Base-by-base conservation (phyloP, 768 basidiomycete species). In the Lactarius quietus region DNA sequence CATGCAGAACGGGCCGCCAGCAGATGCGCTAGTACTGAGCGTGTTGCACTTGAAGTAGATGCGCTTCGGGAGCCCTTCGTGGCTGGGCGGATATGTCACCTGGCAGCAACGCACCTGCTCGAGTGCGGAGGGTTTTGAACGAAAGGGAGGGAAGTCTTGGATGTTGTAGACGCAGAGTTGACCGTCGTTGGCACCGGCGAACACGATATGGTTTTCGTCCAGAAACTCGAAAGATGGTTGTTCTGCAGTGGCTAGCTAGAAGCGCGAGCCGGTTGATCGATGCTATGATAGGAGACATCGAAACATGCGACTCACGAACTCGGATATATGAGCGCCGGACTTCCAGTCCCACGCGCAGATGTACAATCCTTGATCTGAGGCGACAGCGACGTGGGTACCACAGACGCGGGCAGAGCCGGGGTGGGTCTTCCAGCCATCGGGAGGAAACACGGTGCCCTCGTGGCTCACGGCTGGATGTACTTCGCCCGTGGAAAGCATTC, bases 301-400 rank as follows among this genome's bases (percentile, higher is more conserved):
- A 23, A 56, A 6, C 20, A 56, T 14, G 52, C 20, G 33, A 56
- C 54, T 56, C 33, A 56, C 54, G 18, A 33, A 56, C 54, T 56
- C 54, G 26, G 54, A 56, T 10, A 56, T 20, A 18, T 35, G 54
- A 20, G 54, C 54, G 17, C 54, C 33, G 33, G 54, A 29, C 31
- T 56, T 31, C 54, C 54, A 56, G 54, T 56, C 33, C 54, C 54
- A 56, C n/a, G 33, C 31, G 3, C 31, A 56, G 54, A 56, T 56
- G 33, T 56, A 56, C 20, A 56, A 36, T 23, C 54, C 54, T 35
- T 56, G 54, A 23, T 56, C 54, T 20, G 54, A 56, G 26, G 54
- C 31, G 54, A 56, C n/a, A 10, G 54, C 54, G 31, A 56, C 33
- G n/a, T 56, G 54, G 20, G 29, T 3, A n/a, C 54, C 54, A 18